Evolutionary conservation across 2,329 filamentous ascomycete species (phyloP), one percentile per base, ranked within the genome.

Genomic region (Colletotrichum cereale): DNA sequence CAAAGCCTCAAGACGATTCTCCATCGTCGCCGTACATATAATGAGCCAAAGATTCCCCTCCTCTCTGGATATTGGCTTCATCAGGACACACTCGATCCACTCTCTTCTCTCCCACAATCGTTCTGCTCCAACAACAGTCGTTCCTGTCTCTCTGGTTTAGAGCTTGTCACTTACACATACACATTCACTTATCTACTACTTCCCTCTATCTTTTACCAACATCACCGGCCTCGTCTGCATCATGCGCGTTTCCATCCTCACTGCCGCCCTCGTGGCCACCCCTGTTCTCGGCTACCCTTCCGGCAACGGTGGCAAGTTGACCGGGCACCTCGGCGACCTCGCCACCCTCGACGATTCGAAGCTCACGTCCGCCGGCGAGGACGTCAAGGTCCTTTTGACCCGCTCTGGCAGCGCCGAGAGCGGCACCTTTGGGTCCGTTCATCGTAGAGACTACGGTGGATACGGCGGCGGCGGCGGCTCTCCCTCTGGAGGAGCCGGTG

Each of bases 251-350:
- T 50, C 66, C 21, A 36, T 74, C 24, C n/a, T 74, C 16, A 62
- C 68, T 11, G 44, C 70, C 24, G 62, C 72, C 70, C 66, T 74
- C 26, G 72, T 55, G 58, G 70, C 62, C 42, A 14, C 58, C 1
- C 62, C 71, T 34, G 63, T 62, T 34, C 64, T 69, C 16, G 73
- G 62, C 36, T 67, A 74, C 60, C 73, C 73, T 1, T 68, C 66
- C 21, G 44, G 36, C 16, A 58, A 53, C n/a, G 40, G 29, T 1
- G 63, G 48, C 34, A 34, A 52, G 24, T 58, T 57, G 14, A 31
- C 16, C 26, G 64, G 68, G 50, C 29, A 63, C n/a, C 74, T 85
- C 18, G 84, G 82, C 21, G 84, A 86, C 67, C 79, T 86, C 14
- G 71, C 73, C 40, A 76, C 66, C 2, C 73, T 82, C 6, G 68